Base-by-base conservation (phyloP, 495 filamentous ascomycete species). In the Staphylotrichum tortipilum region DNA sequence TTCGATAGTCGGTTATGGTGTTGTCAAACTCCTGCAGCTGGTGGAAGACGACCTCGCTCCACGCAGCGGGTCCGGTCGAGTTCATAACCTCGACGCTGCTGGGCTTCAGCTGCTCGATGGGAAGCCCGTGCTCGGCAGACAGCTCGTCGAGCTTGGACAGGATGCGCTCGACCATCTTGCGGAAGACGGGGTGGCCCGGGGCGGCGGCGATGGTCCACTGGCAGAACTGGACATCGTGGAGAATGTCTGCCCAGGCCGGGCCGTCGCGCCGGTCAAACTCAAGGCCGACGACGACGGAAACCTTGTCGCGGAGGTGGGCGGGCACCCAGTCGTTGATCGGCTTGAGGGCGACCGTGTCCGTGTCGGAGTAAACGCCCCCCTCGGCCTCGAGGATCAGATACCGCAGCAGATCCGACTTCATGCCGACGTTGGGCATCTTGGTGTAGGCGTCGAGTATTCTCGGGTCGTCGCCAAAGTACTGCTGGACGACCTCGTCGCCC, bases 321-420 rank as follows among this genome's bases (percentile, higher is more conserved):
- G 77, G 74, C 4, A 80, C 59, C 73, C 75, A 80, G 1, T 57
- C 38, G 18, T 64, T 50, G 47, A 76, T 61, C 6, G 66, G 56
- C 45, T 61, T 63, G 26, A 74, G 67, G 39, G 69, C 74, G 6
- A 68, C 65, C 18, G 72, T 70, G 58, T 79, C 78, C n/a, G 76
- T 67, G 55, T 79, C 76, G 44, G 68, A 70, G 60, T 71, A 80
- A 24, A 76, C 52, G 5, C 76, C 76, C 7, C 76, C 78, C 47
- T 78, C 67, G 24, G 62, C 65, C 19, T 66, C 66, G 17, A 81
- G 53, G 10, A 78, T 54, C 36, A 79, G 60, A 48, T 80, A 78
- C 11, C 76, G 73, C 17, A 79, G 66, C 15, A 80, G 58, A 52
- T 80, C 77, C 0, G 75, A 70, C 29, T 72, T 72, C 28, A 76